Conservation (phyloP, 2,329 filamentous ascomycete species). For the Hymenoscyphus repandus region DNA sequence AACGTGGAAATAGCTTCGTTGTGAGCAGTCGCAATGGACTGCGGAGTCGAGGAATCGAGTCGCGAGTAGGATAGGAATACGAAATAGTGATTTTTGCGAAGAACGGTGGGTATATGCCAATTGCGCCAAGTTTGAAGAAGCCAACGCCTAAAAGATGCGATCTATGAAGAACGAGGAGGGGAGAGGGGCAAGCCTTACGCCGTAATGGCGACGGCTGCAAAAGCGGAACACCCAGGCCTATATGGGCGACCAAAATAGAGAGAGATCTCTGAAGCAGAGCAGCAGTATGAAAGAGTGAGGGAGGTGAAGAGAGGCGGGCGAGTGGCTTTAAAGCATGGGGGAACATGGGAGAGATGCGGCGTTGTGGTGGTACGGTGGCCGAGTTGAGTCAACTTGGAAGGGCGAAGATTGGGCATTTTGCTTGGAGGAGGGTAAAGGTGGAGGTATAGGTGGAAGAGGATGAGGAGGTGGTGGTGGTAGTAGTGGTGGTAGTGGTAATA, state of each 20-base stretch:
- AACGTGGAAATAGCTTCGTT: constrained; percentile 23
- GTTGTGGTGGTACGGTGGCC: constrained; percentile 26
- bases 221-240: constrained; percentile 29
- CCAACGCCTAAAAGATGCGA: constrained; percentile 29
- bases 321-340: constrained; percentile 19
- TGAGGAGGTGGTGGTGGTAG: too few species aligned
- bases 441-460: background rate
- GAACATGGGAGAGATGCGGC: too few species aligned
- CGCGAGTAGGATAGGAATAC: constrained; percentile 18
- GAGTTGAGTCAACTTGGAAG: background rate
- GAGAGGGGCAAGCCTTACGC: constrained; percentile 30
- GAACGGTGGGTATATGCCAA: constrained; percentile 22
- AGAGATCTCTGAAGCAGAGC: constrained; percentile 18
- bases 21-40: constrained; percentile 27
- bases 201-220: constrained; percentile 32
- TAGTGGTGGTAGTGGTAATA: too few species aligned
- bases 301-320: constrained; percentile 22
- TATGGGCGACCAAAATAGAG: constrained; percentile 30
- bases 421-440: background rate
- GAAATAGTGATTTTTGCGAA: background rate
- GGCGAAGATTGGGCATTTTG: background rate
- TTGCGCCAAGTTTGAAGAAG: constrained; percentile 24
- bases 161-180: constrained; percentile 16
- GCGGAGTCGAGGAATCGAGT: constrained; percentile 33
- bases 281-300: constrained; percentile 10